A percentile compares a stretch with the other conserved stretches of the same genome.
These are phyloP conservation scores for Stenocarpella maydis DNA, from an alignment of 2,329 filamentous ascomycete species.

Conservation along the genomic window DNA sequence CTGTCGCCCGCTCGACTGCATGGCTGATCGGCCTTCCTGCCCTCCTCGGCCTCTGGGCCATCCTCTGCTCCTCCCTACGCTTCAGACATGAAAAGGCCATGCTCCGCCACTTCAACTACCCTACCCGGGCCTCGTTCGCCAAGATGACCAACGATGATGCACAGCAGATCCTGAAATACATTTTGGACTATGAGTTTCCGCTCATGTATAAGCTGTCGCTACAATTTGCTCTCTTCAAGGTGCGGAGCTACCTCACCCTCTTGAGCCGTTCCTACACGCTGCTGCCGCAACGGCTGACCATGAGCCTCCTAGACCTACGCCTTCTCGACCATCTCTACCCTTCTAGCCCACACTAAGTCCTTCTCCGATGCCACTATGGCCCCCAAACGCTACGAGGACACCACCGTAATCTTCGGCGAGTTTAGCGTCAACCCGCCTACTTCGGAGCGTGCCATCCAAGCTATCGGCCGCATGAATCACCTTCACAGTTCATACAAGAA, in stretches of 20 bases:
- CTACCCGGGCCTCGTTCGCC: constrained; percentile 47
- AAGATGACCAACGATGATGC: constrained; percentile 55
- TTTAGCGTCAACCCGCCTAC: constrained; percentile 47
- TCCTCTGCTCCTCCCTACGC: constrained; percentile 48
- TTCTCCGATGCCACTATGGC: constrained; percentile 44
- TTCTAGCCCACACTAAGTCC: constrained; percentile 48
- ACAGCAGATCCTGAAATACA: constrained; percentile 51
- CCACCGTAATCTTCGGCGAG: constrained; percentile 48
- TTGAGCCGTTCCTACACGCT: background rate
- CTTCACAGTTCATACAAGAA: constrained; percentile 47
- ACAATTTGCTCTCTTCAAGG: constrained; percentile 52
- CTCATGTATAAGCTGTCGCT: constrained; percentile 48
- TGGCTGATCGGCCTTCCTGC: constrained; percentile 22
- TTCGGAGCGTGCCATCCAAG: constrained; percentile 46
- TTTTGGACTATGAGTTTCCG: constrained; percentile 49
- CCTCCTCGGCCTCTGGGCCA: constrained; percentile 43
- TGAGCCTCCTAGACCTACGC: constrained; percentile 48
- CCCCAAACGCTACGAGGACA: constrained; percentile 54
- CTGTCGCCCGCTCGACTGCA: background rate
- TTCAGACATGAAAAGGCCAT: constrained; percentile 46
- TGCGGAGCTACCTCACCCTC: constrained; percentile 31
- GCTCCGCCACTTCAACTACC: constrained; percentile 44
- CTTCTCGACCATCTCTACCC: constrained; percentile 48
- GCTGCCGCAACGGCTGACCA: background rate
- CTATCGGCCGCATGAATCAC: constrained; percentile 50